Evolutionary conservation across 2,329 filamentous ascomycete species (phyloP).

Genomic region (Fusarium dimerum): DNA sequence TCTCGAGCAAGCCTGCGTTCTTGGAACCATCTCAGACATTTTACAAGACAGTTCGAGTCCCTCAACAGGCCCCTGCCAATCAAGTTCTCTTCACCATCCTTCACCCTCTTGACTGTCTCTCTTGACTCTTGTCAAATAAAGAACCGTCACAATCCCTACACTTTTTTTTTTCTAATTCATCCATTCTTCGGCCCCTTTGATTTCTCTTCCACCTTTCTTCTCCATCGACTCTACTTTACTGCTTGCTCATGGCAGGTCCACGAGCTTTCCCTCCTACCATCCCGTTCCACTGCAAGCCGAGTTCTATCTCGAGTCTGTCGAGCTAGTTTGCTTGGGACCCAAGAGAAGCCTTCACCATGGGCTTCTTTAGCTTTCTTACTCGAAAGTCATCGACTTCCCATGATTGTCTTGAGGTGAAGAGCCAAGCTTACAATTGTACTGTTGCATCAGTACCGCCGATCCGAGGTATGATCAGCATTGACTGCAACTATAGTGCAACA

Average conservation of each 20-base stretch:
- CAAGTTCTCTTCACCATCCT: conserved; percentile 8
- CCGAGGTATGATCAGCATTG: conserved; percentile 16
- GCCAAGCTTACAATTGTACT: conserved; percentile 28
- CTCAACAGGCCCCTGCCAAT: neutral
- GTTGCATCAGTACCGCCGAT: conserved; percentile 25
- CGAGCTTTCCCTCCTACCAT: conserved; percentile 5
- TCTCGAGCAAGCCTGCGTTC: neutral
- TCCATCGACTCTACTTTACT: conserved; percentile 10
- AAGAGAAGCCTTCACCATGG: conserved; percentile 24
- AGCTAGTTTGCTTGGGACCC: conserved; percentile 19
- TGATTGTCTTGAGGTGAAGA: conserved; percentile 13
- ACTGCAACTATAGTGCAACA: neutral
- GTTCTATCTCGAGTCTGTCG: neutral
- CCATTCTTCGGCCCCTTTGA: neutral
- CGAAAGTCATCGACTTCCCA: conserved; percentile 19
- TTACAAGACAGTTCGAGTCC: neutral
- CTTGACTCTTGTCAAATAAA: conserved; percentile 12
- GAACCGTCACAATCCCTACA: conserved; percentile 11
- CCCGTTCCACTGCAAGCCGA: neutral
- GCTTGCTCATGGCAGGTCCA: conserved; percentile 19
- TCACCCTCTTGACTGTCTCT: conserved; percentile 9
- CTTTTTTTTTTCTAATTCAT: conserved; percentile 1
- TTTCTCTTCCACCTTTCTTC: neutral
- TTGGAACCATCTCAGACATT: neutral
- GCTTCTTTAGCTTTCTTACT: conserved; percentile 27